Conservation (phyloP, 2,329 filamentous ascomycete genomes). For the Fonsecaea nubica region DNA sequence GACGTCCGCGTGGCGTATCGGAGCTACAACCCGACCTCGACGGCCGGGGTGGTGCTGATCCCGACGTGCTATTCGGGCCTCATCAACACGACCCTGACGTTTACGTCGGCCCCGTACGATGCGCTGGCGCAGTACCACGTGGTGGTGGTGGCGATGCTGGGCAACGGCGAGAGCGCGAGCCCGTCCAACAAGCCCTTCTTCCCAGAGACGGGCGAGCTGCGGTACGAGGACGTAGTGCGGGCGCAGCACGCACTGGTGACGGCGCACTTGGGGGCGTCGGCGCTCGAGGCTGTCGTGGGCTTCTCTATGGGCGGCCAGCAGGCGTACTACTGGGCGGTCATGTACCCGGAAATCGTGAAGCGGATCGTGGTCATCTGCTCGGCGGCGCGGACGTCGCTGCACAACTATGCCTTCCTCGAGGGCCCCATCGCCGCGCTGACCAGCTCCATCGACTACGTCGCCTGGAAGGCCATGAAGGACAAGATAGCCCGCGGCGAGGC, state of each 20-base stretch:
- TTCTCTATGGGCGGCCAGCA: constrained; percentile 61
- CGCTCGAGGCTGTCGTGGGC: constrained; percentile 53
- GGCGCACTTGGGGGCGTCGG: constrained; percentile 45
- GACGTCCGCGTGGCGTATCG: constrained; percentile 50
- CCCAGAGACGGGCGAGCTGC: constrained; percentile 44
- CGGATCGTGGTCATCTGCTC: constrained; percentile 55
- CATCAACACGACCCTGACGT: constrained; percentile 58
- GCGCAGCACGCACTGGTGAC: constrained; percentile 52
- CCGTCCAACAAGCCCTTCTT: constrained; percentile 55
- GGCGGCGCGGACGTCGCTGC: constrained; percentile 54
- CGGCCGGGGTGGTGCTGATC: constrained; percentile 54
- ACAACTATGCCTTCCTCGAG: constrained; percentile 58
- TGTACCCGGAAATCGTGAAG: constrained; percentile 52
- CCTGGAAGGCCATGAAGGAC: constrained; percentile 37
- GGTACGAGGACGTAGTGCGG: constrained; percentile 54
- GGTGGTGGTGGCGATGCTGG: constrained; percentile 56
- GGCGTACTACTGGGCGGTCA: constrained; percentile 55
- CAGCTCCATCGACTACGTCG: constrained; percentile 51
- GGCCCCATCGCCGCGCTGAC: constrained; percentile 54
- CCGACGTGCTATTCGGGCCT: constrained; percentile 63
- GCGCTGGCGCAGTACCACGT: constrained; percentile 52
- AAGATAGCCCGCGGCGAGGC: constrained; percentile 38
- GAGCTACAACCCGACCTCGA: constrained; percentile 49
- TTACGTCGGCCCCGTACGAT: constrained; percentile 46
- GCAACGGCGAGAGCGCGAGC: constrained; percentile 57